These are phyloP conservation scores for Hyaloscypha hepaticicola DNA, from an alignment of 495 filamentous ascomycete species.

Conservation along the genomic window DNA sequence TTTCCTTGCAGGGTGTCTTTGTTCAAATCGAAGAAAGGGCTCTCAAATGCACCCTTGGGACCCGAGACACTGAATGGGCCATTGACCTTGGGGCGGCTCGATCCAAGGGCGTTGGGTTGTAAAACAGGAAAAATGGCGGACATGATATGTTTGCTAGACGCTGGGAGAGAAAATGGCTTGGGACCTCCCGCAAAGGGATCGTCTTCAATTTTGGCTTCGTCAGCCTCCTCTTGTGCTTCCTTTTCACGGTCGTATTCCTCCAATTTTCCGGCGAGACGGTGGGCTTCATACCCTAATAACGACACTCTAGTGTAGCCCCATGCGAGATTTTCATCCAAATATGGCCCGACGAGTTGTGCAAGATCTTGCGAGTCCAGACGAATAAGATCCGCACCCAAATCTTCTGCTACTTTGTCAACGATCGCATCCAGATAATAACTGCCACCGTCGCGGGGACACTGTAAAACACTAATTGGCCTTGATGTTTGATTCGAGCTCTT, in stretches of 20 bases:
- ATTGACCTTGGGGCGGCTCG: background rate
- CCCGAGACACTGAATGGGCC: background rate
- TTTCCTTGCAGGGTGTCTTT: background rate
- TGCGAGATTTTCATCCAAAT: conserved; percentile 60
- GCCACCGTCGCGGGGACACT: conserved; percentile 60
- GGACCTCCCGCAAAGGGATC: background rate
- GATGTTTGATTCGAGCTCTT: conserved; percentile 5
- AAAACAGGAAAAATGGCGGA: background rate
- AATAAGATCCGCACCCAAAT: conserved; percentile 71
- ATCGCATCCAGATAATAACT: conserved; percentile 57
- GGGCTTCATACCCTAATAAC: conserved; percentile 60
- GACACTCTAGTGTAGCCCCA: conserved; percentile 47
- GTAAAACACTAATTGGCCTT: conserved; percentile 45
- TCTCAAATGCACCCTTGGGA: background rate
- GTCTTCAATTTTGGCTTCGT: conserved; percentile 2
- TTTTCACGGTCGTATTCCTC: conserved; percentile 34
- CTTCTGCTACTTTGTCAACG: conserved; percentile 56
- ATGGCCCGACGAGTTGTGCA: conserved; percentile 72
- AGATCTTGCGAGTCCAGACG: conserved; percentile 77
- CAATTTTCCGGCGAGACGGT: conserved; percentile 27
- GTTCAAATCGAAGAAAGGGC: background rate
- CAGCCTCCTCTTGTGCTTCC: conserved; percentile 8
- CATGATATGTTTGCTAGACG: background rate
- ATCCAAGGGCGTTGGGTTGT: background rate
- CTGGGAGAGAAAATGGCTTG: background rate